Percentiles rank a stretch among this genome's conserved stretches.
These are phyloP conservation scores for Pterocarpus macrocarpus DNA, from an alignment of 306 rosid genomes.

Conservation along the genomic window DNA sequence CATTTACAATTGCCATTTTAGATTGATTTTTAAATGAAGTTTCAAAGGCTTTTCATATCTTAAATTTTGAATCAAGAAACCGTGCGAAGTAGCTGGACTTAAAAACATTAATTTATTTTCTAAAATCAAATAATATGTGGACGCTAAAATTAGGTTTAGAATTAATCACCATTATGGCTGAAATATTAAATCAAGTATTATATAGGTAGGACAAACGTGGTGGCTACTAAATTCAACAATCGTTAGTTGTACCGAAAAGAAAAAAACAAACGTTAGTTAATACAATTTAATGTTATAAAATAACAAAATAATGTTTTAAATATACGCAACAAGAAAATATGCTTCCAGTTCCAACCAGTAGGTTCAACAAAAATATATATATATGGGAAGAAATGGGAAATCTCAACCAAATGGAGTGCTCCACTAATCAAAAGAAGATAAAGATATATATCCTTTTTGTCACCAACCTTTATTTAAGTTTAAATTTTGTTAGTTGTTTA, in stretches of 20 bases:
- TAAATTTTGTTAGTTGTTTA: constrained; percentile 46
- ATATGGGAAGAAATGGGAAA: not conserved
- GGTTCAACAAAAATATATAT: constrained; percentile 32
- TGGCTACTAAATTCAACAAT: constrained; percentile 42
- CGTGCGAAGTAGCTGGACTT: too few relatives aligned
- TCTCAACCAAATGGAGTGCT: constrained; percentile 33
- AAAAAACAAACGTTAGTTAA: constrained; percentile 16
- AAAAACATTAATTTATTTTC: not conserved
- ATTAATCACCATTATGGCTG: not conserved
- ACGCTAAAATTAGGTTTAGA: constrained; percentile 8
- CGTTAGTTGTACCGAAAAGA: constrained; percentile 52
- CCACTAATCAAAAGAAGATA: constrained; percentile 45
- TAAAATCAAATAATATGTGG: not conserved
- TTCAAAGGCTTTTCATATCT: not conserved
- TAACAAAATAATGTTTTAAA: not conserved
- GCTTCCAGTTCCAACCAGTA: constrained; percentile 21
- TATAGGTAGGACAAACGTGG: constrained; percentile 18
- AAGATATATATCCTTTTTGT: constrained; percentile 33
- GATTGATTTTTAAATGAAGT: not conserved
- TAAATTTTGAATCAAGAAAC: not conserved
- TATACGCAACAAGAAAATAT: constrained; percentile 32
- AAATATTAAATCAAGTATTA: constrained; percentile 22
- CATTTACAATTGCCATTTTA: not conserved
- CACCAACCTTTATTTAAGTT: constrained; percentile 52
- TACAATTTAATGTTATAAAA: constrained; percentile 28